Conservation (phyloP, 768 basidiomycete genomes). For the Tulasnella sp. region DNA sequence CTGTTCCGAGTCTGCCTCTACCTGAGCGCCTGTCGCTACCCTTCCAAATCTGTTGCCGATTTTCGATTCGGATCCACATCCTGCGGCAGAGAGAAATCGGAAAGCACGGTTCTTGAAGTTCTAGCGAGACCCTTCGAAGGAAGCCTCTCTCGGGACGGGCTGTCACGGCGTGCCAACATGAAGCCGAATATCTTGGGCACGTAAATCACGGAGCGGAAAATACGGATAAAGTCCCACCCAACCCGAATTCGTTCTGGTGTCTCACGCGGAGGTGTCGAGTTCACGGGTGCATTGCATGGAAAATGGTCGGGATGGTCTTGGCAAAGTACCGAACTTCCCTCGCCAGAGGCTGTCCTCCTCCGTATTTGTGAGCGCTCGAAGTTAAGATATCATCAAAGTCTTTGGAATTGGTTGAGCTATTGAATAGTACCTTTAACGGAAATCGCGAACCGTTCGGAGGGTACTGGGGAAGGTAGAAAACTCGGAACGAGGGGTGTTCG, state of each 20-base stretch:
- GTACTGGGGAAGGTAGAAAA: background rate
- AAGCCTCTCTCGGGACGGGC: background rate
- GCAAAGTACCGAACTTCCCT: background rate
- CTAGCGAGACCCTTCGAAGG: background rate
- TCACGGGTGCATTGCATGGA: background rate
- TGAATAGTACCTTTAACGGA: background rate
- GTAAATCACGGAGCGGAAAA: background rate
- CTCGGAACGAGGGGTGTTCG: background rate
- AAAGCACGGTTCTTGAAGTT: background rate
- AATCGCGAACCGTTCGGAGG: background rate
- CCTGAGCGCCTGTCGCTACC: background rate
- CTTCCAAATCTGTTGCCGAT: background rate
- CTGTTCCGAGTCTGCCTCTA: background rate
- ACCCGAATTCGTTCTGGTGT: background rate
- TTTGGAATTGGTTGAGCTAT: background rate
- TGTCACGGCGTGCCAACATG: background rate
- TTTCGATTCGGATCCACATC: background rate
- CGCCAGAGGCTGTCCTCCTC: background rate
- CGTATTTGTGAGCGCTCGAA: background rate
- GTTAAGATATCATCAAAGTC: background rate
- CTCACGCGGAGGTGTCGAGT: background rate
- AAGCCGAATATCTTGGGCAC: background rate
- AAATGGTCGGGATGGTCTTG: constrained; percentile 2
- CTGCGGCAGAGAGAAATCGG: background rate
- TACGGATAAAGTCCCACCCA: background rate